These are phyloP conservation scores for Fusarium guadeloupense DNA, from an alignment of 2,329 filamentous ascomycete species.

Conservation along the genomic window DNA sequence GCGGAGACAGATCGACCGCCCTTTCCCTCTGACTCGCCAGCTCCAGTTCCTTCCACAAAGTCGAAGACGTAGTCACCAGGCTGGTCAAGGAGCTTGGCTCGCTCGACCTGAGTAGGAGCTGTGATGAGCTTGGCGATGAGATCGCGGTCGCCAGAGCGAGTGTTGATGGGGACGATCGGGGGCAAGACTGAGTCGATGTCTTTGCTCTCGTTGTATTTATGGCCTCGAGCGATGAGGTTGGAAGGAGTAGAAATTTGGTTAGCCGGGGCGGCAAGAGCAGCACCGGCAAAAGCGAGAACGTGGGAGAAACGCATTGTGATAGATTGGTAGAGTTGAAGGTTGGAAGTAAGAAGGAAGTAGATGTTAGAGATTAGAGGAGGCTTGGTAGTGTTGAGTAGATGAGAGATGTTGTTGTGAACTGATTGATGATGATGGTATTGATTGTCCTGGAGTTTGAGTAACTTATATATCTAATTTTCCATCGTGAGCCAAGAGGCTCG, in stretches of 20 bases:
- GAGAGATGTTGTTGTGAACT: background rate
- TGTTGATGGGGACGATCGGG: constrained; percentile 43
- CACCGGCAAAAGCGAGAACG: background rate
- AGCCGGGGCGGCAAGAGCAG: background rate
- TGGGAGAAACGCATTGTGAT: background rate
- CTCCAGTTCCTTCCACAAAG: constrained; percentile 46
- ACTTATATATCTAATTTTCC: background rate
- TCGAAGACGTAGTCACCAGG: constrained; percentile 55
- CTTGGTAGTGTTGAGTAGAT: background rate
- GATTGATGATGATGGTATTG: too few species aligned
- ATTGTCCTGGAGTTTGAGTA: background rate
- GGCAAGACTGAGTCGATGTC: constrained; percentile 28
- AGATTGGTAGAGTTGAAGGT: background rate
- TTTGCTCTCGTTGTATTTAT: background rate
- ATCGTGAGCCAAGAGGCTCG: too few species aligned
- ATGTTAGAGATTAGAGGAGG: background rate
- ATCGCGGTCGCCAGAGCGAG: constrained; percentile 36
- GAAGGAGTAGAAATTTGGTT: background rate
- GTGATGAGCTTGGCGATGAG: constrained; percentile 43
- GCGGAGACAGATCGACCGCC: constrained; percentile 54
- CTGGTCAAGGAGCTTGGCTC: constrained; percentile 46
- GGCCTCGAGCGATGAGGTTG: background rate
- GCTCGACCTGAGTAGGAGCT: constrained; percentile 43
- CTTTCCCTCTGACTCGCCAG: constrained; percentile 36
- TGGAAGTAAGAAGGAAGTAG: too few species aligned